Base-by-base conservation (phyloP, 208 protist genomes). In the Herpetomonas muscarum region DNA sequence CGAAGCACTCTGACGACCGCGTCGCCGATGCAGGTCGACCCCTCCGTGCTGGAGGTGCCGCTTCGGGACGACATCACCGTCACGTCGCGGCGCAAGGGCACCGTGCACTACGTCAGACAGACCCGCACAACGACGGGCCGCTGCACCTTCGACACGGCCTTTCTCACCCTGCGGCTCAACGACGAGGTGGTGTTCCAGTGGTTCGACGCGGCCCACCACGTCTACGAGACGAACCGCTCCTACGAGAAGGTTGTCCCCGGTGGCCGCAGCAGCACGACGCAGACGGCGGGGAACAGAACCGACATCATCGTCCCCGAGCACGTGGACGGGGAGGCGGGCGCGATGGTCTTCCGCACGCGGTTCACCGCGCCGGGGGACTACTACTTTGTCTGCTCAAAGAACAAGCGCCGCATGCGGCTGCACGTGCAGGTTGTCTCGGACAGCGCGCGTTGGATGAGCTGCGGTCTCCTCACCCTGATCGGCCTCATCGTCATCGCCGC, bases 181-280 rank as follows among this genome's bases (percentile, higher is more conserved):
- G 67, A 73, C 25, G 24, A 32, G 4, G 59, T 73, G 51, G 39
- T 26, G 55, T 67, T 73, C 31, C 47, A 67, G 30, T 67, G 59
- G 60, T 73, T 62, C 29, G 55, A 67, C 45, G 15, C 44, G 13
- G 5, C 21, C 4, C 45, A 58, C 25, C 60, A 63, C 25, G 42
- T 73, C 32, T 61, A 67, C 21, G 67, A 73, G 39, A 73, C 67
- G 31, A 52, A 73, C 55, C 5, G 44, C n/a, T 56, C 49, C 55
- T 73, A 73, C 46, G n/a, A 64, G 13, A 51, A 39, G 2, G 53
- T 56, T 9, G 44, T 73, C 25, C 60, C 60, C 0, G 49, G 56
- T 19, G 67, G 67, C 2, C 61, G 53, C 0, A 48, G 64, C 51
- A 73, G 67, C 45, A 61, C 5, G 55, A 61, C 31, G 12, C n/a